A percentile compares a stretch with the other conserved stretches of the same genome.
These are phyloP conservation scores for Aspergillus sp. DNA, from an alignment of 2,329 filamentous ascomycete genomes.

Conservation along the genomic window DNA sequence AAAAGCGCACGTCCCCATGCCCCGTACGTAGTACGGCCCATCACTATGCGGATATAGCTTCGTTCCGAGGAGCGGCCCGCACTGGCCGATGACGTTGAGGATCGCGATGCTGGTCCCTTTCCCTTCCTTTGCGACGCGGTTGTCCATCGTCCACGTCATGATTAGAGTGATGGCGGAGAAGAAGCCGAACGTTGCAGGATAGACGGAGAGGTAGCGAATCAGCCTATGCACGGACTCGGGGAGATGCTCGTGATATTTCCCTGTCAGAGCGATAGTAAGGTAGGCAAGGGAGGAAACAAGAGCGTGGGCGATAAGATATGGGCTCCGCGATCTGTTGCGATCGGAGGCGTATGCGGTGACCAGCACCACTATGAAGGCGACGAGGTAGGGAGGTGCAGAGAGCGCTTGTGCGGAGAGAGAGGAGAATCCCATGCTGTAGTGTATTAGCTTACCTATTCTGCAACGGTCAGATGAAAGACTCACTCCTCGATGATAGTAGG, in stretches of 20 bases:
- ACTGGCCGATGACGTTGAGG: slow-evolving; percentile 78
- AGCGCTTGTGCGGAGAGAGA: slow-evolving; percentile 70
- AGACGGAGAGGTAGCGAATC: slow-evolving; percentile 70
- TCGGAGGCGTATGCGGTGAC: slow-evolving; percentile 73
- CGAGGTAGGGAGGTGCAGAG: slow-evolving; percentile 76
- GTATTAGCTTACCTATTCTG: slow-evolving; percentile 1
- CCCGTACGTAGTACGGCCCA: slow-evolving; percentile 60
- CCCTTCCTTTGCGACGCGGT: slow-evolving; percentile 67
- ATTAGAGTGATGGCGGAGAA: slow-evolving; percentile 81
- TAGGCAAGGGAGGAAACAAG: slow-evolving; percentile 65
- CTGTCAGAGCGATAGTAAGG: slow-evolving; percentile 59
- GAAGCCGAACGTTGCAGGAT: slow-evolving; percentile 76
- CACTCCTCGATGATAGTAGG: slow-evolving; percentile 71
- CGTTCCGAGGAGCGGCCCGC: slow-evolving; percentile 70
- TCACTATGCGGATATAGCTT: slow-evolving; percentile 61
- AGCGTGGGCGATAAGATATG: slow-evolving; percentile 68
- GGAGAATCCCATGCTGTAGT: slow-evolving; percentile 65
- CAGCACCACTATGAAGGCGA: slow-evolving; percentile 71
- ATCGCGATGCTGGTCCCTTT: slow-evolving; percentile 77
- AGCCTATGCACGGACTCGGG: slow-evolving; percentile 32
- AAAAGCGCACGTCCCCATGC: slow-evolving; percentile 62
- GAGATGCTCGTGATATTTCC: slow-evolving; percentile 41
- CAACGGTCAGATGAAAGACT: slow-evolving; percentile 8
- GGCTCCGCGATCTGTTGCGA: slow-evolving; percentile 58
- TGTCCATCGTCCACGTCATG: slow-evolving; percentile 87